A percentile compares a stretch with the other conserved stretches of the same genome.
phyloP scores from a whole-genome alignment of 1,139 yeast species.

The Diutina neorugosa region DNA sequence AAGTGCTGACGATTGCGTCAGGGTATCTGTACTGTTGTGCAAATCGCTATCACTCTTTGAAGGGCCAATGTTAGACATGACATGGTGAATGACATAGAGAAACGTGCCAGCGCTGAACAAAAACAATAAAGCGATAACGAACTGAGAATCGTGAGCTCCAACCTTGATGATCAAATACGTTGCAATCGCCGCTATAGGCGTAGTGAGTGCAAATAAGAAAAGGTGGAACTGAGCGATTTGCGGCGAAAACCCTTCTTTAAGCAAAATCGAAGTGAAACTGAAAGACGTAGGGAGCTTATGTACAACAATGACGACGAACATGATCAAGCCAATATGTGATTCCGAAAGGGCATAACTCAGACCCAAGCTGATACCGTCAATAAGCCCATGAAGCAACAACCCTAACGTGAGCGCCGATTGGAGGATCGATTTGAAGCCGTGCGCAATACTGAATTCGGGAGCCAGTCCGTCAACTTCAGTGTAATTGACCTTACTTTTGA shows the following conservation, averaged over 20 bases:
- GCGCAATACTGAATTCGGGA: not conserved
- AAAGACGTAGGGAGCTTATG: slow-evolving; percentile 74
- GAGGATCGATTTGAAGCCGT: slow-evolving; percentile 1
- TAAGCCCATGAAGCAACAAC: slow-evolving; percentile 50
- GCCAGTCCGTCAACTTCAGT: not conserved
- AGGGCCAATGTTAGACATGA: slow-evolving; percentile 27
- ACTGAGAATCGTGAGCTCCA: slow-evolving; percentile 18
- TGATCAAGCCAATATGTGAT: slow-evolving; percentile 34
- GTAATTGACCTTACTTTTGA: not conserved
- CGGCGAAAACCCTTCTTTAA: slow-evolving; percentile 21
- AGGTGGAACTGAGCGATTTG: slow-evolving; percentile 29
- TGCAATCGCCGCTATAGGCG: slow-evolving; percentile 40
- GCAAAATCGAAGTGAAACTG: slow-evolving; percentile 48
- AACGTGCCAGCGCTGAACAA: slow-evolving; percentile 67
- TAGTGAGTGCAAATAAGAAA: slow-evolving; percentile 14
- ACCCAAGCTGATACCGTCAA: slow-evolving; percentile 71
- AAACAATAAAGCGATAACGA: slow-evolving; percentile 39
- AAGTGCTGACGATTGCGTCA: slow-evolving; percentile 6
- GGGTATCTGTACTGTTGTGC: slow-evolving; percentile 5
- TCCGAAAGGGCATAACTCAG: slow-evolving; percentile 40
- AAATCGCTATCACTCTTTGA: slow-evolving; percentile 6
- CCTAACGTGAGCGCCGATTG: slow-evolving; percentile 43
- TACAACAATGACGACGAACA: slow-evolving; percentile 47
- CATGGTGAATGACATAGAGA: slow-evolving; percentile 56
- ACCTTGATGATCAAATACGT: slow-evolving; percentile 29